Conservation (phyloP, 2,329 filamentous ascomycete genomes). For the Fonsecaea pedrosoi region DNA sequence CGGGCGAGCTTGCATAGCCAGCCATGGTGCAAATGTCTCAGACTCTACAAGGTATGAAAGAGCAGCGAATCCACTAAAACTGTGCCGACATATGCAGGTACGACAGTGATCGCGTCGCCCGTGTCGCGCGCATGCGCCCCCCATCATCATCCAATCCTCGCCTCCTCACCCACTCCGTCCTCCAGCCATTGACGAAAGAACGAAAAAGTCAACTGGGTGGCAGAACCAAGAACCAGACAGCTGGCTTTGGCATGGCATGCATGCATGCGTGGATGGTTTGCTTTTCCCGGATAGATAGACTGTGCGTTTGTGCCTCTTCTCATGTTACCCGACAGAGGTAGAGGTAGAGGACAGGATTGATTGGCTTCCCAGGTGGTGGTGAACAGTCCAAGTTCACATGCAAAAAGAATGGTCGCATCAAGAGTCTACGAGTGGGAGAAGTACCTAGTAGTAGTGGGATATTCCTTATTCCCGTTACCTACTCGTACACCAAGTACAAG, state of each 20-base stretch:
- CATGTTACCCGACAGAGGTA: background rate
- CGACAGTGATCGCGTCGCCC: background rate
- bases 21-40: slow-evolving; percentile 24
- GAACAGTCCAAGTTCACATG: slow-evolving; percentile 17
- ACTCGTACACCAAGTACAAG: background rate
- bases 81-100: slow-evolving; percentile 32
- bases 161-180: background rate
- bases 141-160: background rate
- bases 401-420: background rate
- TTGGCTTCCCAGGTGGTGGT: background rate
- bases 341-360: background rate
- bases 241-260: background rate
- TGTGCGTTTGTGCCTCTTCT: background rate
- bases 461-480: too few species aligned
- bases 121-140: too few species aligned
- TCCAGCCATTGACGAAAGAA: slow-evolving; percentile 13
- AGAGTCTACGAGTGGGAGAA: background rate
- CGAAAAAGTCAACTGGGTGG: background rate
- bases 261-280: background rate
- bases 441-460: too few species aligned
- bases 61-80: slow-evolving; percentile 12
- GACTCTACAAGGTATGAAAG: slow-evolving; percentile 16
- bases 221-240: background rate
- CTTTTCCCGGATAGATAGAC: background rate
- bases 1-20: slow-evolving; percentile 8